Evolutionary conservation across 2,329 filamentous ascomycete genomes (phyloP), one percentile per base, ranked within the genome.

Genomic region (Fusarium sp.): DNA sequence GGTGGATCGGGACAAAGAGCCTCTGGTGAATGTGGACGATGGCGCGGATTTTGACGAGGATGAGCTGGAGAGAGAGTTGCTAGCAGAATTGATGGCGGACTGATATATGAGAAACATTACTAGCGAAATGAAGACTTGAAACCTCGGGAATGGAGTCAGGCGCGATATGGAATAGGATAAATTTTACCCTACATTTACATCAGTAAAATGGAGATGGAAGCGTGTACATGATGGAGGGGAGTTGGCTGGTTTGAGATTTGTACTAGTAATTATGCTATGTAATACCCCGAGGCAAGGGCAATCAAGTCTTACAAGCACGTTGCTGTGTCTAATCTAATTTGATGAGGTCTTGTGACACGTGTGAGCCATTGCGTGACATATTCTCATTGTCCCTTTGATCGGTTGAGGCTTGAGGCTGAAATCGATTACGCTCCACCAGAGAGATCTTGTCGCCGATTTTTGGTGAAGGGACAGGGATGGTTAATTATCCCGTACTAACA

Each of bases 61-160:
- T 61, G 90, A 91, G 75, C 81, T 92, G 56, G 91, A 91, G 80
- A 88, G 89, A 42, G 90, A 91, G 75, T 84, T 93, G 79, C 83
- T 90, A 77, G 89, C 89, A 3, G 90, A 89, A 72, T 83, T 91
- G 72, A 89, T 90, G 75, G 80, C 81, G 22, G 79, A 79, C 75
- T 39, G 79, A 77, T 32, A 28, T n/a, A 28, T 41, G 51, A 77
- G 89, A 89, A 3, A 90, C 89, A 73, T 83, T 91, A 72, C 88
- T 90, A 74, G 80, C 81, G 22, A 79, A 78, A 72, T 38, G 78
- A 79, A 62, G 77, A 60, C 48, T 50, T 59, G 68, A 54, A 45
- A 34, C 61, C 66, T 51, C 36, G 30, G 65, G 52, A 54, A 55
- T 47, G 55, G 50, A 47, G 55, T 62, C 30, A 51, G 51, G 52